Conservation (phyloP, 768 basidiomycete genomes). For the Candolleomyces efflorescens region DNA sequence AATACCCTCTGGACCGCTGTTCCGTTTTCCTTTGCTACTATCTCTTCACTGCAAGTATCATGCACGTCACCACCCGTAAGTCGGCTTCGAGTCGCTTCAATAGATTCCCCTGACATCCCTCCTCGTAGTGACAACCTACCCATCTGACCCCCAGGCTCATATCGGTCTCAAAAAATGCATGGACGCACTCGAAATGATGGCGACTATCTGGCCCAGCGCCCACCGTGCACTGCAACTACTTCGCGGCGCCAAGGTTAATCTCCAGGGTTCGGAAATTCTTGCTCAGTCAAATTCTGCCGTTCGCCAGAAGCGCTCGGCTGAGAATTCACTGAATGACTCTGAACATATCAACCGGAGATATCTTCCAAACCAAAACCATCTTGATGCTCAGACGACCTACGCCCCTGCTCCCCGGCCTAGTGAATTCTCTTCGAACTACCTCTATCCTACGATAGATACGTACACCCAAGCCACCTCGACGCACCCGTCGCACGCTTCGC, state of each 20-base stretch:
- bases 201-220: slow-evolving; percentile 72
- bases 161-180: slow-evolving; percentile 63
- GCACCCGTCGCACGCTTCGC: slow-evolving; percentile 8
- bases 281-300: slow-evolving; percentile 17
- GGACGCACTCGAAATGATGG: slow-evolving; percentile 62
- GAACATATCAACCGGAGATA: slow-evolving; percentile 5
- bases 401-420: background rate
- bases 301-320: slow-evolving; percentile 60
- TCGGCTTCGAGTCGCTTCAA: slow-evolving; percentile 12
- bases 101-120: background rate
- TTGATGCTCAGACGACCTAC: background rate
- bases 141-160: slow-evolving; percentile 65
- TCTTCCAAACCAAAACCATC: slow-evolving; percentile 1
- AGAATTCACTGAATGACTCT: slow-evolving; percentile 41
- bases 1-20: slow-evolving; percentile 55
- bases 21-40: slow-evolving; percentile 76
- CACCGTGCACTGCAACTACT: slow-evolving; percentile 71
- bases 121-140: slow-evolving; percentile 53
- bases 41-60: slow-evolving; percentile 74
- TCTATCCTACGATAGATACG: background rate
- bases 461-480: slow-evolving; percentile 9
- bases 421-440: slow-evolving; percentile 6
- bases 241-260: slow-evolving; percentile 51
- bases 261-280: slow-evolving; percentile 4
- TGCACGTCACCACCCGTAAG: slow-evolving; percentile 73